These are phyloP conservation scores for Simplicillium sp. DNA, from an alignment of 2,329 filamentous ascomycete genomes.

Conservation along the genomic window DNA sequence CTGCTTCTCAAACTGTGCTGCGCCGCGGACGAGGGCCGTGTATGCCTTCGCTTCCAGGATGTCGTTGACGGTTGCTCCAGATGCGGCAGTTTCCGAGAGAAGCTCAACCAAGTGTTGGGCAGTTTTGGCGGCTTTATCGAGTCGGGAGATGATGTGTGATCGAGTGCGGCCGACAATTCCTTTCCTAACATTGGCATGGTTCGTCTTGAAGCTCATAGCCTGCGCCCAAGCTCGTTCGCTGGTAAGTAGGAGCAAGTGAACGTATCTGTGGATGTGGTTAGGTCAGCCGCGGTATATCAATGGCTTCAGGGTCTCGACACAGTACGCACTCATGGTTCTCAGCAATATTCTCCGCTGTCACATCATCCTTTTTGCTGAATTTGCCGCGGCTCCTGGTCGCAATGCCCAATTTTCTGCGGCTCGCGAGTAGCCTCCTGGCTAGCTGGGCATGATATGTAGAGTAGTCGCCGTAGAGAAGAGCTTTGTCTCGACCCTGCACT, in stretches of 20 bases:
- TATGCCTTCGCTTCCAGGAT: conserved; percentile 83
- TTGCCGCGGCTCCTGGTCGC: conserved; percentile 81
- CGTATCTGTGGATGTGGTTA: conserved; percentile 44
- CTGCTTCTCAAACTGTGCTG: conserved; percentile 77
- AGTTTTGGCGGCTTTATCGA: conserved; percentile 67
- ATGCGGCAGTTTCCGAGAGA: conserved; percentile 52
- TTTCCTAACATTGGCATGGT: conserved; percentile 70
- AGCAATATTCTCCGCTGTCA: conserved; percentile 68
- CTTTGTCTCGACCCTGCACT: conserved; percentile 68
- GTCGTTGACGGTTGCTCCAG: conserved; percentile 59
- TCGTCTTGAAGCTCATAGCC: conserved; percentile 87
- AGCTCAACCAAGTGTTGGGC: conserved; percentile 59
- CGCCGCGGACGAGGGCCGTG: conserved; percentile 63
- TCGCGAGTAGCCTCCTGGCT: conserved; percentile 70
- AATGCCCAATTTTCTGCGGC: conserved; percentile 77
- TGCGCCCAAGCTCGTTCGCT: conserved; percentile 92
- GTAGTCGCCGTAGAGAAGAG: conserved; percentile 83
- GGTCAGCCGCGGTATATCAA: neutral
- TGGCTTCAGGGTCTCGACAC: neutral
- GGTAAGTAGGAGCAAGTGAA: conserved; percentile 70
- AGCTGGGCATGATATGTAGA: conserved; percentile 73
- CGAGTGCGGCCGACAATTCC: conserved; percentile 71
- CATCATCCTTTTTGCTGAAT: conserved; percentile 59
- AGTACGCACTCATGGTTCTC: conserved; percentile 62
- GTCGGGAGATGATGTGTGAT: conserved; percentile 79